Percentiles rank a stretch among this genome's conserved stretches.
Conservation (phyloP, 768 basidiomycete genomes). For the Hydnomerulius pinastri region DNA sequence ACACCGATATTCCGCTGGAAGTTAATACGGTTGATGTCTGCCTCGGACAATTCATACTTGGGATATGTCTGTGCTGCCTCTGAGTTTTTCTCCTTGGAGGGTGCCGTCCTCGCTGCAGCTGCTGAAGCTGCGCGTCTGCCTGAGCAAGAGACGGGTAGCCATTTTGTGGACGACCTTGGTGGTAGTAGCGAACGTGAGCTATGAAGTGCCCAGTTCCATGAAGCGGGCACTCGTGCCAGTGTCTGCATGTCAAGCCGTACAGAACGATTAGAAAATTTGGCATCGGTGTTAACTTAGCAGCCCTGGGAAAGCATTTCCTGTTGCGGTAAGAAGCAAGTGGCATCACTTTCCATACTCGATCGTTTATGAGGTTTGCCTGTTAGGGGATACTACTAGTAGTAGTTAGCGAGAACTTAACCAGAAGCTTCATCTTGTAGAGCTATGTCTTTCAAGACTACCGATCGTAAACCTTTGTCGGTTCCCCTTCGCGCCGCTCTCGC, state of each 20-base stretch:
- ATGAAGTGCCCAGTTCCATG: slow-evolving; percentile 27
- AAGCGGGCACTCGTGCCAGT: slow-evolving; percentile 25
- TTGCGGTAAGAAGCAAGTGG: no score
- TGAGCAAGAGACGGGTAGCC: neutral
- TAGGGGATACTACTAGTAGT: no score
- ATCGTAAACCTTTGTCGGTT: no score
- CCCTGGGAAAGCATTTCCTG: slow-evolving; percentile 12
- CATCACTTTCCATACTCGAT: no score
- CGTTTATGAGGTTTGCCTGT: no score
- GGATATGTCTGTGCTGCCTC: slow-evolving; percentile 30
- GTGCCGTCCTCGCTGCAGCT: slow-evolving; percentile 34
- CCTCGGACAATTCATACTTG: slow-evolving; percentile 54
- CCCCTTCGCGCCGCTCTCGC: no score
- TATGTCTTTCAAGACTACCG: no score
- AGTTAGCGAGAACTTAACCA: no score
- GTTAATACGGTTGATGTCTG: slow-evolving; percentile 64
- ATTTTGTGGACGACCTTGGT: neutral
- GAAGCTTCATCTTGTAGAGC: no score
- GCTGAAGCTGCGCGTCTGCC: slow-evolving; percentile 45
- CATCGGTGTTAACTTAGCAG: neutral
- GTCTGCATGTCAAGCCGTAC: slow-evolving; percentile 25
- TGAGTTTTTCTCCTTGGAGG: neutral
- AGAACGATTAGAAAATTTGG: slow-evolving; percentile 6
- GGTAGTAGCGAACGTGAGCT: slow-evolving; percentile 13
- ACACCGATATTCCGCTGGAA: slow-evolving; percentile 96